Conservation (phyloP, 768 basidiomycete genomes). For the Podaxis rugospora region DNA sequence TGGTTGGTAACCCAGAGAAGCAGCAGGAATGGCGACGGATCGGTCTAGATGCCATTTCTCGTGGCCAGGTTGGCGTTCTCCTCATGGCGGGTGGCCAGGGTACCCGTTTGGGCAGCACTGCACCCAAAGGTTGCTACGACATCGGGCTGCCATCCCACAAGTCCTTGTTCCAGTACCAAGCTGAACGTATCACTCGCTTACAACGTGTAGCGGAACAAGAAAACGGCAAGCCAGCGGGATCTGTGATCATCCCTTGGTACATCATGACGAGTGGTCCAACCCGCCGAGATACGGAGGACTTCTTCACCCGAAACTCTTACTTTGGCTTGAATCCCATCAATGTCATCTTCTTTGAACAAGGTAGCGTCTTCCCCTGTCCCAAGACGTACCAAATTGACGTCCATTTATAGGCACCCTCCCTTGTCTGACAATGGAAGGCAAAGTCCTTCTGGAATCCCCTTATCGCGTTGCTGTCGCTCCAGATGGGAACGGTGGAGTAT, state of each 20-base stretch:
- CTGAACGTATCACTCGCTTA: constrained; percentile 88
- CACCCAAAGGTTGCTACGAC: constrained; percentile 98
- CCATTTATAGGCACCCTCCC: constrained; percentile 77
- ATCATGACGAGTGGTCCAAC: constrained; percentile 99
- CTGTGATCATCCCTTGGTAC: constrained; percentile 90
- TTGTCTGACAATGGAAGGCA: constrained; percentile 91
- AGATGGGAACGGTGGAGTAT: constrained; percentile 96
- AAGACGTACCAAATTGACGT: background rate
- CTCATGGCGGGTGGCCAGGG: constrained; percentile 99
- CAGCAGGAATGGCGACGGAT: constrained; percentile 69
- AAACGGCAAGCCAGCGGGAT: constrained; percentile 44
- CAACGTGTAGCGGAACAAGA: constrained; percentile 69
- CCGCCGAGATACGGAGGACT: constrained; percentile 77
- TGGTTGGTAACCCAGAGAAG: constrained; percentile 43
- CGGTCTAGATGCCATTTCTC: constrained; percentile 78
- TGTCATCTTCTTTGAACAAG: constrained; percentile 95
- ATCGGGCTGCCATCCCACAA: constrained; percentile 93
- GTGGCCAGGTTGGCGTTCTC: constrained; percentile 87
- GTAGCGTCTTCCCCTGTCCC: constrained; percentile 33
- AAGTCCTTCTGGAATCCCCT: constrained; percentile 79
- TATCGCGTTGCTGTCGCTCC: constrained; percentile 91
- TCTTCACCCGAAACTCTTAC: constrained; percentile 70
- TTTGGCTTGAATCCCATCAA: constrained; percentile 81
- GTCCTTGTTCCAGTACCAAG: constrained; percentile 94
- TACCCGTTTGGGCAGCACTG: constrained; percentile 84